Conservation (phyloP, 306 rosid genomes). For the Casuarina glauca region DNA sequence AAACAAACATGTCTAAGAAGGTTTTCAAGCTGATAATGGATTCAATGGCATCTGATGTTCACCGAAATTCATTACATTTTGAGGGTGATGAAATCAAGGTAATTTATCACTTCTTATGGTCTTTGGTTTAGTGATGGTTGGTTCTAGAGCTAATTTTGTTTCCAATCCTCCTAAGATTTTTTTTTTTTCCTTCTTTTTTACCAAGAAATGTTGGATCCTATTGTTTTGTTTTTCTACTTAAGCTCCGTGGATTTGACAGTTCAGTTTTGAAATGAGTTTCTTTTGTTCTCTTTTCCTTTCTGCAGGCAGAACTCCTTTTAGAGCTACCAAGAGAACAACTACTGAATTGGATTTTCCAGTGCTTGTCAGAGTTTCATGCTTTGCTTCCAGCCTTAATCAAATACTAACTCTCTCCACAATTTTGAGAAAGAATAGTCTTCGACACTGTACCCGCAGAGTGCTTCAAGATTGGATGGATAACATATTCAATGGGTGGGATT, state of each 20-base stretch:
- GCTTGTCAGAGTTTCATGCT: conserved; percentile 91
- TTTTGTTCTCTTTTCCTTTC: conserved; percentile 9
- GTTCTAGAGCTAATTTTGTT: neutral
- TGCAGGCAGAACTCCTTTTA: conserved; percentile 91
- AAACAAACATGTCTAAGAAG: conserved; percentile 68
- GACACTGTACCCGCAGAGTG: conserved; percentile 13
- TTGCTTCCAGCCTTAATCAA: conserved; percentile 81
- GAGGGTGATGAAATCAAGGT: conserved; percentile 84
- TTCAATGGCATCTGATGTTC: conserved; percentile 71
- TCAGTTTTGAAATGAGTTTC: neutral
- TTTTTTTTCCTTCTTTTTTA: neutral
- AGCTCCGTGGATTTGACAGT: neutral
- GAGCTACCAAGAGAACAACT: conserved; percentile 96
- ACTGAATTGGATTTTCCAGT: conserved; percentile 86
- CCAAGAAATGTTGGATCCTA: neutral
- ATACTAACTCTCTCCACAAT: conserved; percentile 42
- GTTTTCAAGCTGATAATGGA: conserved; percentile 78
- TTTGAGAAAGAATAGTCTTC: conserved; percentile 14
- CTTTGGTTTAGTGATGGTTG: conserved; percentile 21
- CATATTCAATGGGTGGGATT: conserved; percentile 7
- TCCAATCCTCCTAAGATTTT: neutral
- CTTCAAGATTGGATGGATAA: neutral
- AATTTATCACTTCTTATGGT: conserved; percentile 16
- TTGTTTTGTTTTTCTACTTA: neutral
- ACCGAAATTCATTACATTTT: conserved; percentile 63